Evolutionary conservation across 2,329 filamentous ascomycete species (phyloP).

Genomic region (Pleoardoris graminearum): DNA sequence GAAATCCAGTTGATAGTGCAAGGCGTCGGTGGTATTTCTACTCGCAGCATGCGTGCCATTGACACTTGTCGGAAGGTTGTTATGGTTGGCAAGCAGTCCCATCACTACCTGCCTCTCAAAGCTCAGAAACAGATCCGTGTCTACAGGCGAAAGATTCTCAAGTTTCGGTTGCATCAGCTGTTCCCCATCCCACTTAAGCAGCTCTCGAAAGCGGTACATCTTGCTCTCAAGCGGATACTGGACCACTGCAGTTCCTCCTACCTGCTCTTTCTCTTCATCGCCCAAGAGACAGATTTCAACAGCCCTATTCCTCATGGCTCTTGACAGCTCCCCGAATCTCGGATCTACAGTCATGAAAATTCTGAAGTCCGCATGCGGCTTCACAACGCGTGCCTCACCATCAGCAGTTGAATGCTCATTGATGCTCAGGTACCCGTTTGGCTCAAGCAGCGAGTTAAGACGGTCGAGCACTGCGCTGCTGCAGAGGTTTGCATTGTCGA

Average conservation of each 20-base stretch:
- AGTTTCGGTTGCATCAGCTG: constrained; percentile 27
- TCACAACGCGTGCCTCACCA: constrained; percentile 78
- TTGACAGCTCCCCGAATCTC: constrained; percentile 86
- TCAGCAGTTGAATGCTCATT: constrained; percentile 88
- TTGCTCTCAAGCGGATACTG: constrained; percentile 44
- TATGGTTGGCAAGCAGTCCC: constrained; percentile 17
- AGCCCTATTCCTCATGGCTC: constrained; percentile 94
- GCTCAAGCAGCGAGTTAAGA: constrained; percentile 91
- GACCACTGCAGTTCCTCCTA: constrained; percentile 1
- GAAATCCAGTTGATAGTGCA: constrained; percentile 31
- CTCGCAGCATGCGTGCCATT: constrained; percentile 8
- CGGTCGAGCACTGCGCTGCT: constrained; percentile 92
- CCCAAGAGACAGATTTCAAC: constrained; percentile 77
- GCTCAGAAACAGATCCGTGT: constrained; percentile 30
- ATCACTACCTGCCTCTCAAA: constrained; percentile 34
- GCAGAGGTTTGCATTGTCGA: constrained; percentile 97
- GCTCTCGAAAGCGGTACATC: constrained; percentile 45
- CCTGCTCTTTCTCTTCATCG: constrained; percentile 7
- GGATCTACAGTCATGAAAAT: constrained; percentile 95
- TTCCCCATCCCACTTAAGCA: constrained; percentile 17
- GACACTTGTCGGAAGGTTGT: neutral
- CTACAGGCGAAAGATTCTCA: constrained; percentile 43
- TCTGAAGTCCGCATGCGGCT: constrained; percentile 82
- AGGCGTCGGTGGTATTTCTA: constrained; percentile 2
- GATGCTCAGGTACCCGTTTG: constrained; percentile 82